Evolutionary conservation across 306 rosid species (phyloP).

Genomic region (Ceratonia siliqua): DNA sequence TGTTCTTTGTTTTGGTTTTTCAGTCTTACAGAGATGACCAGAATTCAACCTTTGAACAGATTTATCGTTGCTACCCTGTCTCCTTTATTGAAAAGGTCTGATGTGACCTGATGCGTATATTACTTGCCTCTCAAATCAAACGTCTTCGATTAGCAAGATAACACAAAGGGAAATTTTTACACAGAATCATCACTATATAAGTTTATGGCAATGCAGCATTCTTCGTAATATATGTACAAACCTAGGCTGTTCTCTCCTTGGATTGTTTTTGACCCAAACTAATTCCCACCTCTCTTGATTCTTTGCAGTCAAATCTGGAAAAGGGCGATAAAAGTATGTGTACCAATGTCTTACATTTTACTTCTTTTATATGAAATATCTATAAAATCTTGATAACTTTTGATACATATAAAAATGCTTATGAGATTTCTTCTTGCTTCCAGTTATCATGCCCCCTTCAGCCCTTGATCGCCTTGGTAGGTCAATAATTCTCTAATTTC

Average conservation of each 20-base stretch:
- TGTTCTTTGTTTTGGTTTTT: not conserved
- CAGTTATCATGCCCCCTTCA: conserved; percentile 67
- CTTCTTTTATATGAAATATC: not conserved
- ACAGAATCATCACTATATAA: not conserved
- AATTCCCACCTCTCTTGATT: conserved; percentile 7
- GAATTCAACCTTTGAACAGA: conserved; percentile 36
- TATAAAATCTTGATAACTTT: not conserved
- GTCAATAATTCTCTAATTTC: conserved; percentile 17
- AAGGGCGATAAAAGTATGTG: conserved; percentile 58
- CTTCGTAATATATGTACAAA: not conserved
- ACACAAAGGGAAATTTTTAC: not conserved
- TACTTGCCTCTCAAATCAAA: not conserved
- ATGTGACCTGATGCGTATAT: not conserved
- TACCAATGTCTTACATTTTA: conserved; percentile 7
- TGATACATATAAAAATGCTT: not conserved
- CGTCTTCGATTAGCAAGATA: not conserved
- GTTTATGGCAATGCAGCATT: not conserved
- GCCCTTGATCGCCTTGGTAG: conserved; percentile 55
- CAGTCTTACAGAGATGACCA: conserved; percentile 36
- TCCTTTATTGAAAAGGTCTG: conserved; percentile 44
- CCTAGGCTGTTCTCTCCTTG: not conserved
- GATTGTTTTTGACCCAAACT: not conserved
- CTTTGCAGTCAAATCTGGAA: conserved; percentile 55
- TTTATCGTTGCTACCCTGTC: conserved; percentile 45
- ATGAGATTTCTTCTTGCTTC: conserved; percentile 28